Base-by-base conservation (phyloP, 495 filamentous ascomycete species). In the Xylaria bambusicola region DNA sequence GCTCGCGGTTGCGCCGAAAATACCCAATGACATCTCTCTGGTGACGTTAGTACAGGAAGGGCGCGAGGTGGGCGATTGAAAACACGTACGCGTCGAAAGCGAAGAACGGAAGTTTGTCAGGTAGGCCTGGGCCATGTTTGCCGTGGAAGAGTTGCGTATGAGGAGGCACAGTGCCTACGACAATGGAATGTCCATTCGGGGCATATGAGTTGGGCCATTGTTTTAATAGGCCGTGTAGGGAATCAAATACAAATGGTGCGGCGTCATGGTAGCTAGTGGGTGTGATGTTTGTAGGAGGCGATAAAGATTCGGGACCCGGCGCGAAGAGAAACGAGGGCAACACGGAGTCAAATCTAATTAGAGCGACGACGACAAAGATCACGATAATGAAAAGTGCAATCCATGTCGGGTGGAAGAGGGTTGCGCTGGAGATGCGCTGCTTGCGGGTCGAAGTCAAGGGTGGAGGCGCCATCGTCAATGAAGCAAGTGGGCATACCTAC, bases 111-210 rank as follows among this genome's bases (percentile, higher is more conserved):
- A 72, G 73, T 33, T 69, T 74, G 2, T 73, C 73, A 17, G 73
- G 69, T 0, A 65, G 23, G 12, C 70, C 64, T 41, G 47, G 57
- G 61, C 72, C 74, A 49, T 52, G 58, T 9, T 73, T 58, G 26
- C 74, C 75, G 54, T 80, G 77, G 64, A 75, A 76, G 9, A 79
- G 65, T 27, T 71, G 68, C 12, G 76, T 79, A 36, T 70, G 66
- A 41, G 69, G 58, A 6, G 74, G 68, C 33, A 80, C 70, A 12
- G 65, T 63, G 46, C 68, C 72, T 3, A 74, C 66, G 1, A 71
- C 71, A 17, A 80, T 71, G 23, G 71, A 71, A 57, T 77, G 73
- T 6, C 76, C 75, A 45, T 73, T 74, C 12, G 75, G 73, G 42
- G 74, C 73, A 56, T 75, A 69, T 18, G 74, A 77, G 58, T 80